These are phyloP conservation scores for Fusarium drepaniforme DNA, from an alignment of 2,329 filamentous ascomycete species.

Conservation along the genomic window DNA sequence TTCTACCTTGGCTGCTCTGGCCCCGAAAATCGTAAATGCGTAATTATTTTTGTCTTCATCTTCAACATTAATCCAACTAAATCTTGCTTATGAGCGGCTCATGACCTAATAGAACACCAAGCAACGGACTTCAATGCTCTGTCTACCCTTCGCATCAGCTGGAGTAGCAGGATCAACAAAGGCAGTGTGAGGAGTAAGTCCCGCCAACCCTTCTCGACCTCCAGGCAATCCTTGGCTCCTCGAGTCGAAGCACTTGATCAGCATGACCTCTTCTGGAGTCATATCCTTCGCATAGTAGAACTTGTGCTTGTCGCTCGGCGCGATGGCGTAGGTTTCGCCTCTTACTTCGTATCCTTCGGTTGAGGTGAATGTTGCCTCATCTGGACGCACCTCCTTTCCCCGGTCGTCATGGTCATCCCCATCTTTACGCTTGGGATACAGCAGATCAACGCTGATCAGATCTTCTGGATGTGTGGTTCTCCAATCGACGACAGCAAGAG, in stretches of 20 bases:
- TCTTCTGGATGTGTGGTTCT: slow-evolving; percentile 40
- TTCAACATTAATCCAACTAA: neutral
- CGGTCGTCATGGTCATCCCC: slow-evolving; percentile 39
- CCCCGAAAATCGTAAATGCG: neutral
- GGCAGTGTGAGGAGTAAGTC: slow-evolving; percentile 41
- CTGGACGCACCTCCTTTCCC: slow-evolving; percentile 38
- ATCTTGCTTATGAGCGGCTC: neutral
- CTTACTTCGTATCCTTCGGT: slow-evolving; percentile 40
- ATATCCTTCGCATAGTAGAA: slow-evolving; percentile 45
- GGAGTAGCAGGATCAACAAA: slow-evolving; percentile 41
- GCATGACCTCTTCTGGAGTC: slow-evolving; percentile 44
- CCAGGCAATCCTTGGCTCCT: slow-evolving; percentile 40
- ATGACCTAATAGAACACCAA: slow-evolving; percentile 39
- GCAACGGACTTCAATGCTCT: slow-evolving; percentile 44
- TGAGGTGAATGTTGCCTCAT: slow-evolving; percentile 21
- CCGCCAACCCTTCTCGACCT: slow-evolving; percentile 34
- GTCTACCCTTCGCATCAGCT: slow-evolving; percentile 33
- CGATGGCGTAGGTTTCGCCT: slow-evolving; percentile 39
- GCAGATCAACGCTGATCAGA: slow-evolving; percentile 37
- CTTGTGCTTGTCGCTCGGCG: slow-evolving; percentile 35
- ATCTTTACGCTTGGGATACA: slow-evolving; percentile 40
- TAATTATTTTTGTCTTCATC: neutral
- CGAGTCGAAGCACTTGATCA: slow-evolving; percentile 46
- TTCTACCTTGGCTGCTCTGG: neutral
- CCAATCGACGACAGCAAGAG: slow-evolving; percentile 42